Conservation (phyloP, 495 filamentous ascomycete species). For the Filosporella fistucella region DNA sequence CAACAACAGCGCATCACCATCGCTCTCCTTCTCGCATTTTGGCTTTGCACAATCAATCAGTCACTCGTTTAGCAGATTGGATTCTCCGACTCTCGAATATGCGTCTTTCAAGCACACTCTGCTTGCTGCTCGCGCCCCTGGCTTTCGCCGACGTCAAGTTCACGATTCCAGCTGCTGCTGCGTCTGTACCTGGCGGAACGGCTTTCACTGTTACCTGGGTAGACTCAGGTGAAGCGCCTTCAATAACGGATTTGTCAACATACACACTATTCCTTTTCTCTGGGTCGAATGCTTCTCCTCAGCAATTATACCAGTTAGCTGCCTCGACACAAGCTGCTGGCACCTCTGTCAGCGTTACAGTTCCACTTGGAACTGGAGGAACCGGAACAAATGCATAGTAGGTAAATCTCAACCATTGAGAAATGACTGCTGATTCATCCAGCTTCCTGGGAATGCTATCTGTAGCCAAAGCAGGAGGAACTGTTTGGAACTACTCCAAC, state of each 20-base stretch:
- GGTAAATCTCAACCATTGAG: conserved; percentile 13
- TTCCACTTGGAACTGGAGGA: conserved; percentile 44
- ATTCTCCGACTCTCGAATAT: conserved; percentile 7
- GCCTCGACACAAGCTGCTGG: conserved; percentile 31
- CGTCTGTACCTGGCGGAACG: conserved; percentile 38
- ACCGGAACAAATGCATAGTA: conserved; percentile 60
- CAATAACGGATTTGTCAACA: conserved; percentile 43
- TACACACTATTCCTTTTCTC: conserved; percentile 63
- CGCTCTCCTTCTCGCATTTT: neutral
- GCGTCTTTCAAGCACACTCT: conserved; percentile 24
- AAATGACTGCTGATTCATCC: conserved; percentile 1
- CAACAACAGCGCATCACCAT: conserved; percentile 1
- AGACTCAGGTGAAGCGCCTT: conserved; percentile 46
- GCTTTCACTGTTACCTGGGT: conserved; percentile 54
- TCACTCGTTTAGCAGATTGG: conserved; percentile 22
- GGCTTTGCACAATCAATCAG: conserved; percentile 10
- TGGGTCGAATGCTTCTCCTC: conserved; percentile 48
- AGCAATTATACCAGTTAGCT: conserved; percentile 9
- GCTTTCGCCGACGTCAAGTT: conserved; percentile 54
- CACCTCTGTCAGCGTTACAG: conserved; percentile 39
- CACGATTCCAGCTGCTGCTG: conserved; percentile 44
- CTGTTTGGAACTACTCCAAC: conserved; percentile 53
- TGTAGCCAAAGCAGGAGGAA: conserved; percentile 41
- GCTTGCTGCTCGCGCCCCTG: conserved; percentile 34
- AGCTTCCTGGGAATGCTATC: conserved; percentile 66